Base-by-base conservation (phyloP, 75 land plant species). In the Pinus albicaulis region DNA sequence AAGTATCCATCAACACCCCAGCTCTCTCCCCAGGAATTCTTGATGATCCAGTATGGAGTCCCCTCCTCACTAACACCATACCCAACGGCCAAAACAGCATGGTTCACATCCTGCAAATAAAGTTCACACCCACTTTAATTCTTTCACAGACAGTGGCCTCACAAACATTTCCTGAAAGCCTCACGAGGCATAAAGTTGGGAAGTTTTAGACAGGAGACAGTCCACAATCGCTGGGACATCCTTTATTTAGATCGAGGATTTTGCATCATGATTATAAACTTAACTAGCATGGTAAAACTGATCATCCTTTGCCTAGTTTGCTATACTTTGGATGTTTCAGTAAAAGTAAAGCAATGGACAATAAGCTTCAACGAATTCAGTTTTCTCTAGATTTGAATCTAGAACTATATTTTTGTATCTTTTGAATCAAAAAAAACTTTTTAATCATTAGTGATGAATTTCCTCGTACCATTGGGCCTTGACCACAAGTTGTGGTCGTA, bases 21-120 rank as follows among this genome's bases (percentile, higher is more conserved):
- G 3, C 22, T 28, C 3, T 48, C 11, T n/a, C 84, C 84, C 84
- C 84, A 82, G 57, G 84, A 82, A 76, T 79, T 82, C 81, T 75
- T 82, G 56, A 82, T 65, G 23, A 74, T 72, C 82, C 82, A 79
- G 75, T 78, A 74, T 65, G 74, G 20, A 24, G 25, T 52, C 4
- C 81, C 81, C 20, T 73, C 82, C 6, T 64, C 31, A 6, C 25
- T 75, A 22, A 71, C 60, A 8, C 84, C 84, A 34, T 82, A 82
- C 31, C 84, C 84, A 23, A 82, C 84, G 3, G 76, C 56, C 13
- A 82, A 55, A 15, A 79, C 84, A 14, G 73, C 84, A 59, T 79
- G 84, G 70, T 82, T 96, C 61, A 96, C 99, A 74, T 91, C 97
- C 99, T 96, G 86, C 82, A 57, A 59, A 48, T 48, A 8, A 48